Percentiles rank a stretch among this genome's conserved stretches.
Conservation (phyloP, 768 basidiomycete genomes). For the Tricholoma matsutake region DNA sequence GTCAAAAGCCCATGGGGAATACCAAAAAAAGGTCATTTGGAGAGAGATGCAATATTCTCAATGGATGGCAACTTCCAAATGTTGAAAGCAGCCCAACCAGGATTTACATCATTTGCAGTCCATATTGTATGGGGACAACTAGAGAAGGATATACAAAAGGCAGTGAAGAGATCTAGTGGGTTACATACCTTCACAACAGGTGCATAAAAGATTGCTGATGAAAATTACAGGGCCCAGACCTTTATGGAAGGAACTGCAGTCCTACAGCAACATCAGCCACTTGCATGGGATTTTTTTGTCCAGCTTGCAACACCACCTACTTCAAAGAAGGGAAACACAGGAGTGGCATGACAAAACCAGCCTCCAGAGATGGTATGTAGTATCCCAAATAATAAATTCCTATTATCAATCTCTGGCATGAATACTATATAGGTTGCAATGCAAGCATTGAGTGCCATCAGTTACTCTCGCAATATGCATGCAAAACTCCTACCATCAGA, state of each 20-base stretch:
- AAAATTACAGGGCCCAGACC: slow-evolving; percentile 9
- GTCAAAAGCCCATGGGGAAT: slow-evolving; percentile 12
- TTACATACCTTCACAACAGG: slow-evolving; percentile 5
- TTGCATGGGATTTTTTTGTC: slow-evolving; percentile 11
- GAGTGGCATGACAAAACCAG: background rate
- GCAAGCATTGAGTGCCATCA: background rate
- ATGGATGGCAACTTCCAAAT: slow-evolving; percentile 2
- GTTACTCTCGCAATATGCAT: background rate
- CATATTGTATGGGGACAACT: slow-evolving; percentile 9
- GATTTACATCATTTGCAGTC: slow-evolving; percentile 5
- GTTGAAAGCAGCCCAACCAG: slow-evolving; percentile 14
- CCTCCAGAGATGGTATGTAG: background rate
- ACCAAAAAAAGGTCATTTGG: background rate
- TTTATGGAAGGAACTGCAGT: background rate
- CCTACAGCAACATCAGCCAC: slow-evolving; percentile 9
- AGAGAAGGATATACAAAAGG: slow-evolving; percentile 5
- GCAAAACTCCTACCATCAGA: background rate
- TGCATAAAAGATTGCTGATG: slow-evolving; percentile 3
- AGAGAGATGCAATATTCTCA: slow-evolving; percentile 11
- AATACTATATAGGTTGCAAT: background rate
- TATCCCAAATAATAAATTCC: background rate
- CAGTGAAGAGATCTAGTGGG: slow-evolving; percentile 7
- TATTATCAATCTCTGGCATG: background rate
- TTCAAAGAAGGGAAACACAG: background rate
- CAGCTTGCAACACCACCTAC: slow-evolving; percentile 1